phyloP scores from a whole-genome alignment of 1,139 yeast species.

The Yamadazyma sp. region DNA sequence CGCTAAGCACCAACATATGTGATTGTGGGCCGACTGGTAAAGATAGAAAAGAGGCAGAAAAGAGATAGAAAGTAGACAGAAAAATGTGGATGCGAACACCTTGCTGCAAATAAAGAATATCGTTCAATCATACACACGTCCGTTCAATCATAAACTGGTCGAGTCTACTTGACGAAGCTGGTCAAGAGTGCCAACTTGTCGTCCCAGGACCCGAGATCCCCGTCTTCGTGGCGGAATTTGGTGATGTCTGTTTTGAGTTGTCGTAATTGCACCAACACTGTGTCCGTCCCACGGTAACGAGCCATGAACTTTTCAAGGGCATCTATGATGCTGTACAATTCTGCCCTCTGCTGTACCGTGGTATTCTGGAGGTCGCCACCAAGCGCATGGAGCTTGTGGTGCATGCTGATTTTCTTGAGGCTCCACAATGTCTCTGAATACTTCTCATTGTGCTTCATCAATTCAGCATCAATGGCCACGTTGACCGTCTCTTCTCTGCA shows the following conservation, averaged over 20 bases:
- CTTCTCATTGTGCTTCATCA: background rate
- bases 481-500: conserved; percentile 3
- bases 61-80: background rate
- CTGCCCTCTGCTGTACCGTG: conserved; percentile 6
- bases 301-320: conserved; percentile 5
- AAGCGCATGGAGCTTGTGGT: conserved; percentile 5
- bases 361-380: conserved; percentile 2
- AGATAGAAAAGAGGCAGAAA: no score
- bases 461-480: conserved; percentile 5
- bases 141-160: no score
- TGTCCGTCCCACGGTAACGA: background rate
- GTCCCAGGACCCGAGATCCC: conserved; percentile 6
- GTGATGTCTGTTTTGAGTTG: conserved; percentile 2
- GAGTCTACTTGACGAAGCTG: conserved; percentile 3
- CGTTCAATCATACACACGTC: no score
- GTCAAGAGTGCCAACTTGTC: conserved; percentile 9
- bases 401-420: conserved; percentile 10
- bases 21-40: no score
- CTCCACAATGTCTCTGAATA: conserved; percentile 3
- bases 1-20: conserved; percentile 12
- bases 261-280: conserved; percentile 2
- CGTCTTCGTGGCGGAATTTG: background rate
- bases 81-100: background rate
- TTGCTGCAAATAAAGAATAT: no score
- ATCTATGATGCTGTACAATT: conserved; percentile 7